A percentile compares a stretch with the other conserved stretches of the same genome.
phyloP scores from a whole-genome alignment of 2,329 filamentous ascomycete genomes.

The Akanthomyces muscarius region DNA sequence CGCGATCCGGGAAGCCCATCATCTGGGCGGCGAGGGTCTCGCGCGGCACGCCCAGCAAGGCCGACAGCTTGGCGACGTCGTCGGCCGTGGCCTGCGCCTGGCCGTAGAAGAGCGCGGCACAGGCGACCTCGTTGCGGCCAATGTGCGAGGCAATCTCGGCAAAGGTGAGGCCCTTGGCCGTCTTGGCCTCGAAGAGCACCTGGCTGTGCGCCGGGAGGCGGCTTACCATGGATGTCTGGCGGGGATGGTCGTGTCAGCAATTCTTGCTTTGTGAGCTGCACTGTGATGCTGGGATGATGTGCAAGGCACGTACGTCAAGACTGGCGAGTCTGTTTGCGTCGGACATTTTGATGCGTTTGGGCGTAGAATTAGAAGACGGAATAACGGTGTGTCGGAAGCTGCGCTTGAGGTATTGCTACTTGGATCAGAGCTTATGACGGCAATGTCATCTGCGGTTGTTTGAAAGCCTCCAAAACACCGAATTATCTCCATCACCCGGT shows the following conservation, averaged over 20 bases:
- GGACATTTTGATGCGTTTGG: neutral
- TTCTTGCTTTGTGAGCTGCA: neutral
- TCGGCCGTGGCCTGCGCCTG: conserved; percentile 70
- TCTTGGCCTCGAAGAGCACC: conserved; percentile 70
- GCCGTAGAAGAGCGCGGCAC: conserved; percentile 88
- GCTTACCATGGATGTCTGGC: neutral
- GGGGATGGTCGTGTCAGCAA: neutral
- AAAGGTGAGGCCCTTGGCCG: conserved; percentile 70
- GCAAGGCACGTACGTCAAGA: neutral
- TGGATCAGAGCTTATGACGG: too few relatives aligned
- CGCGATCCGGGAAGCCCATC: conserved; percentile 74
- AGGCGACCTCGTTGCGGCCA: conserved; percentile 75
- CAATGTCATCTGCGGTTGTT: too few relatives aligned
- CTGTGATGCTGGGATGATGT: neutral
- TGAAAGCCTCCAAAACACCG: too few relatives aligned
- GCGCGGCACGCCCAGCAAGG: conserved; percentile 58
- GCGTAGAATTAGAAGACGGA: too few relatives aligned
- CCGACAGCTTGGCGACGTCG: conserved; percentile 62
- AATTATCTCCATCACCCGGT: too few relatives aligned
- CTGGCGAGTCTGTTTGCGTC: neutral
- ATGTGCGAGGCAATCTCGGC: conserved; percentile 70
- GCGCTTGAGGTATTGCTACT: too few relatives aligned
- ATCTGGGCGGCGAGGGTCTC: conserved; percentile 58
- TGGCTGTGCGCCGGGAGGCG: conserved; percentile 64
- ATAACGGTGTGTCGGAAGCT: too few relatives aligned